A percentile compares a stretch with the other conserved stretches of the same genome.
These are phyloP conservation scores for Penicillium sp. DNA, from an alignment of 2,329 filamentous ascomycete species.

Conservation along the genomic window DNA sequence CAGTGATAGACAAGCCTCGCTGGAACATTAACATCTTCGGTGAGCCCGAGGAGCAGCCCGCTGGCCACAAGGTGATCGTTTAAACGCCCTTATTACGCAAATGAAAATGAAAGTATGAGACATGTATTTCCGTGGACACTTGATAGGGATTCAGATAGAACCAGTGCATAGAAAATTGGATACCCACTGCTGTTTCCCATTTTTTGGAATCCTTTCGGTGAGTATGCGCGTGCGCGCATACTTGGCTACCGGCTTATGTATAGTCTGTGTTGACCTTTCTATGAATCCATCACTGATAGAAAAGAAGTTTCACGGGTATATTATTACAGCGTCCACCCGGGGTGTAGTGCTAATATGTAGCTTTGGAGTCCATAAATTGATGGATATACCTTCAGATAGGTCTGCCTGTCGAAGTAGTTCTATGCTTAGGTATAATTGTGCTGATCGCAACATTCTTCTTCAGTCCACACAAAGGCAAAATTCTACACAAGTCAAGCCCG, in stretches of 20 bases:
- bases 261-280: too few relatives aligned
- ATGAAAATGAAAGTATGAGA: conserved; percentile 17
- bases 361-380: too few relatives aligned
- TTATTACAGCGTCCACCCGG: too few relatives aligned
- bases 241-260: too few relatives aligned
- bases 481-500: conserved; percentile 8
- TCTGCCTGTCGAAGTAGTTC: too few relatives aligned
- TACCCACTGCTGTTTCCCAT: background rate
- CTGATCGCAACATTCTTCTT: too few relatives aligned
- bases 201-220: background rate
- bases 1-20: conserved; percentile 47
- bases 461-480: background rate
- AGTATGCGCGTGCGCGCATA: too few relatives aligned
- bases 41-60: conserved; percentile 55
- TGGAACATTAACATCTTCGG: conserved; percentile 61
- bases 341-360: too few relatives aligned
- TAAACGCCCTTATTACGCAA: conserved; percentile 19
- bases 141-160: background rate
- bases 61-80: conserved; percentile 50
- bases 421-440: too few relatives aligned
- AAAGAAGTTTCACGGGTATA: too few relatives aligned
- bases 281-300: too few relatives aligned
- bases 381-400: too few relatives aligned
- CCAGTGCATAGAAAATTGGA: background rate
- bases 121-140: conserved; percentile 1